Conservation (phyloP, 2,329 filamentous ascomycete genomes). For the Cladosporium sp. region DNA sequence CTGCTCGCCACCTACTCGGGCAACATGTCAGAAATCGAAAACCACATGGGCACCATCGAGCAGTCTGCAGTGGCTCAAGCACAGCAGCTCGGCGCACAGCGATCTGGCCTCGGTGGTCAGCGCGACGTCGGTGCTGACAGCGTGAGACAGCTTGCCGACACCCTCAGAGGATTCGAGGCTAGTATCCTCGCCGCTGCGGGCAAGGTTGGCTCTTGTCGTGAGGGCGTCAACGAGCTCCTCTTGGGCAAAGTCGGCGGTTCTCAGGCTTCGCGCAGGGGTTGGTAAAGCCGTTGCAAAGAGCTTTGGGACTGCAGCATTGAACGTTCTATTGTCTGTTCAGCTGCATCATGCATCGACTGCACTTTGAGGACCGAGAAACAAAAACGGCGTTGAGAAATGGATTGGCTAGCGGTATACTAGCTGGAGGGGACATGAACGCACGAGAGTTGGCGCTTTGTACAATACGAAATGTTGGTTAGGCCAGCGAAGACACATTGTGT, state of each 20-base stretch:
- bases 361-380: background rate
- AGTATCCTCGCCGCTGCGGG: constrained; percentile 52
- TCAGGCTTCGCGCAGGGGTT: constrained; percentile 5
- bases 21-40: constrained; percentile 52
- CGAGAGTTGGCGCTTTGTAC: background rate
- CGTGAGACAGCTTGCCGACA: constrained; percentile 49
- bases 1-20: constrained; percentile 45
- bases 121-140: constrained; percentile 37
- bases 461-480: background rate
- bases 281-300: background rate
- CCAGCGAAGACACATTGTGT: background rate
- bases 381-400: background rate
- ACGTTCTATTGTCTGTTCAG: background rate
- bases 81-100: constrained; percentile 42
- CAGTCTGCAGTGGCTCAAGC: constrained; percentile 46
- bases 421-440: background rate
- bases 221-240: constrained; percentile 49
- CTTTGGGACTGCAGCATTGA: background rate
- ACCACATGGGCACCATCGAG: constrained; percentile 53
- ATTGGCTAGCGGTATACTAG: background rate
- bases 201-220: constrained; percentile 50
- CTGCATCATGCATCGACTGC: background rate
- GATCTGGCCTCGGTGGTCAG: constrained; percentile 28
- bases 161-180: constrained; percentile 52
- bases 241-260: constrained; percentile 2